Evolutionary conservation across 495 filamentous ascomycete genomes (phyloP).

Genomic region (Delitschia confertaspora): DNA sequence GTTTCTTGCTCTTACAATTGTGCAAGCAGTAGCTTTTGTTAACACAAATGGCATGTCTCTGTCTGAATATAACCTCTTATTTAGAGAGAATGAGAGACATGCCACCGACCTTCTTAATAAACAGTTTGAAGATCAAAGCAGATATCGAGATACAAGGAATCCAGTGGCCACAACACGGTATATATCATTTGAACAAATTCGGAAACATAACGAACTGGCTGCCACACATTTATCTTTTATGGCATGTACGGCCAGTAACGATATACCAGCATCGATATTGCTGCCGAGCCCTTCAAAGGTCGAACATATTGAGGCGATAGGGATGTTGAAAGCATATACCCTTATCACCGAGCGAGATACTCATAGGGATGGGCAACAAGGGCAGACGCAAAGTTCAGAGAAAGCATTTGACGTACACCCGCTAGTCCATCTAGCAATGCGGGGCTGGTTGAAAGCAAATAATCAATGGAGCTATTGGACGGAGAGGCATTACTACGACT

Average conservation of each 20-base stretch:
- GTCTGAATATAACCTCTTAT: slow-evolving; percentile 37
- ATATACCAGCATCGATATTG: slow-evolving; percentile 36
- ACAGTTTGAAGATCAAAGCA: slow-evolving; percentile 42
- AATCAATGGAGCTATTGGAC: too few species aligned
- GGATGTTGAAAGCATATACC: slow-evolving; percentile 29
- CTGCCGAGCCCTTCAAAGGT: slow-evolving; percentile 22
- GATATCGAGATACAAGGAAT: slow-evolving; percentile 40
- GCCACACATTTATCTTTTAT: slow-evolving; percentile 38
- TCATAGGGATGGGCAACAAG: too few species aligned
- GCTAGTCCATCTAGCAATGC: slow-evolving; percentile 40
- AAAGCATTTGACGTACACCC: slow-evolving; percentile 36
- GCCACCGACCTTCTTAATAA: slow-evolving; percentile 39
- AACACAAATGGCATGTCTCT: slow-evolving; percentile 37
- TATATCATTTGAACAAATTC: slow-evolving; percentile 45
- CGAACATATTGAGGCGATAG: slow-evolving; percentile 28
- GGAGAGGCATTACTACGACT: background rate
- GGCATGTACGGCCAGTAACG: slow-evolving; percentile 38
- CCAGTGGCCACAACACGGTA: slow-evolving; percentile 48
- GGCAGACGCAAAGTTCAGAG: slow-evolving; percentile 6
- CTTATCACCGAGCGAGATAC: slow-evolving; percentile 29
- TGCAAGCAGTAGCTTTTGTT: slow-evolving; percentile 40
- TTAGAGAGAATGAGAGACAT: slow-evolving; percentile 37
- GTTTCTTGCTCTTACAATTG: slow-evolving; percentile 42
- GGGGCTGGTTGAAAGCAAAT: slow-evolving; percentile 31
- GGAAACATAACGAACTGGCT: slow-evolving; percentile 24